These are phyloP conservation scores for Neurospora sp. DNA, from an alignment of 2,329 filamentous ascomycete species.

Conservation along the genomic window DNA sequence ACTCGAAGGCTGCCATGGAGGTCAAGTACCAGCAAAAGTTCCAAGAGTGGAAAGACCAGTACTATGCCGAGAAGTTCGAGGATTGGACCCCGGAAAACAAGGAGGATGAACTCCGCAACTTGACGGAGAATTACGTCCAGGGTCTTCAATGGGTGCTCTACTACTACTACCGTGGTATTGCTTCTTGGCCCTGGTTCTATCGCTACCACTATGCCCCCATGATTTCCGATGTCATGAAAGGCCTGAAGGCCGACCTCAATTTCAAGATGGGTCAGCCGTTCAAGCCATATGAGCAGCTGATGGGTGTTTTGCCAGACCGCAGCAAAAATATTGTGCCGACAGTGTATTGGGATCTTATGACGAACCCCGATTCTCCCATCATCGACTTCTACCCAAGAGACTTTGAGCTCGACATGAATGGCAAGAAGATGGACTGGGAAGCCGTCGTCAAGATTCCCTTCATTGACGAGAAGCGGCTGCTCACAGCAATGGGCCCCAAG, in stretches of 20 bases:
- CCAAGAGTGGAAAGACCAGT: conserved; percentile 83
- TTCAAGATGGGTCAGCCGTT: conserved; percentile 95
- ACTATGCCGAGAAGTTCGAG: conserved; percentile 81
- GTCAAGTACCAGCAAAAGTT: conserved; percentile 87
- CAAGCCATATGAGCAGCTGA: conserved; percentile 88
- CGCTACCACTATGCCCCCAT: conserved; percentile 93
- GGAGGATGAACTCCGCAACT: conserved; percentile 60
- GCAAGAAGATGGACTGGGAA: conserved; percentile 99
- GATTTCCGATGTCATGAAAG: conserved; percentile 83
- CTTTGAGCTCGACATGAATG: conserved; percentile 98
- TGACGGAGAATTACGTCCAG: conserved; percentile 95
- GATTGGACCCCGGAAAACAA: conserved; percentile 77
- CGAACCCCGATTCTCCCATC: conserved; percentile 78
- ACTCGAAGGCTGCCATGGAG: conserved; percentile 69
- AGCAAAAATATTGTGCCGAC: conserved; percentile 91
- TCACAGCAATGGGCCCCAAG: conserved; percentile 77
- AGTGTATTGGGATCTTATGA: conserved; percentile 90
- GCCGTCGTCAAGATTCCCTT: conserved; percentile 98
- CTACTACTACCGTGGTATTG: conserved; percentile 96
- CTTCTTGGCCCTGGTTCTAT: conserved; percentile 98
- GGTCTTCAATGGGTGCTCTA: conserved; percentile 96
- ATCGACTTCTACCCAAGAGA: conserved; percentile 97
- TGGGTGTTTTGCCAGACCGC: conserved; percentile 94
- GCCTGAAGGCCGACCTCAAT: conserved; percentile 75
- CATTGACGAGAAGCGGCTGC: conserved; percentile 81